Conservation (phyloP, 169 alveolate species). For the Amoebophrya sp. region DNA sequence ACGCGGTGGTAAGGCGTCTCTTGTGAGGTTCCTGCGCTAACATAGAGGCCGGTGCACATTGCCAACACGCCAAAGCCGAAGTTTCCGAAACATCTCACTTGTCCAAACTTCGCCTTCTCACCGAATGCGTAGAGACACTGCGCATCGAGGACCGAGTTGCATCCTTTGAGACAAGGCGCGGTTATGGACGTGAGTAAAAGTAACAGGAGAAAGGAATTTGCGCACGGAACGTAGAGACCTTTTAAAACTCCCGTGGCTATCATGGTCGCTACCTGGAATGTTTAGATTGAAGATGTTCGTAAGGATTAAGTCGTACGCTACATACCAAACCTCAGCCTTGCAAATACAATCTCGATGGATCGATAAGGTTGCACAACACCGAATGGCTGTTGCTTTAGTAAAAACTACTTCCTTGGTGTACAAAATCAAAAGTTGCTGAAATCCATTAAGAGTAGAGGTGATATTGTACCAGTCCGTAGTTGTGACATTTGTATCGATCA, state of each 20-base stretch:
- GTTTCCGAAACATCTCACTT: background rate
- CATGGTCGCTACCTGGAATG: background rate
- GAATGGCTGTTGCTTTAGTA: no score
- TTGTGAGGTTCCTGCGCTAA: background rate
- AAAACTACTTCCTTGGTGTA: no score
- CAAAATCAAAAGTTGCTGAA: no score
- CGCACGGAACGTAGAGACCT: background rate
- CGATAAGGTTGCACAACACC: no score
- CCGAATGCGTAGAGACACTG: background rate
- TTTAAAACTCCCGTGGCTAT: background rate
- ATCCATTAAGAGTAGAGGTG: background rate
- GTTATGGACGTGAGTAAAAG: background rate
- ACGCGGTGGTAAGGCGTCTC: background rate
- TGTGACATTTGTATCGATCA: background rate
- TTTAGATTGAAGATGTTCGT: no score
- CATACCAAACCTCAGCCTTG: no score
- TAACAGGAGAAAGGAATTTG: background rate
- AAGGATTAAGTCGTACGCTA: no score
- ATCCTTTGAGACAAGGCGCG: background rate
- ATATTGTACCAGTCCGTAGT: background rate
- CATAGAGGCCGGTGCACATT: background rate
- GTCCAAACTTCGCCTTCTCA: conserved; percentile 1
- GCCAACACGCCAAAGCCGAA: background rate
- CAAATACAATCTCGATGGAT: no score
- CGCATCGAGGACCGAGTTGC: background rate